Evolutionary conservation across 2,329 filamentous ascomycete species (phyloP).

Genomic region (Aspergillus pseudoglaucus): DNA sequence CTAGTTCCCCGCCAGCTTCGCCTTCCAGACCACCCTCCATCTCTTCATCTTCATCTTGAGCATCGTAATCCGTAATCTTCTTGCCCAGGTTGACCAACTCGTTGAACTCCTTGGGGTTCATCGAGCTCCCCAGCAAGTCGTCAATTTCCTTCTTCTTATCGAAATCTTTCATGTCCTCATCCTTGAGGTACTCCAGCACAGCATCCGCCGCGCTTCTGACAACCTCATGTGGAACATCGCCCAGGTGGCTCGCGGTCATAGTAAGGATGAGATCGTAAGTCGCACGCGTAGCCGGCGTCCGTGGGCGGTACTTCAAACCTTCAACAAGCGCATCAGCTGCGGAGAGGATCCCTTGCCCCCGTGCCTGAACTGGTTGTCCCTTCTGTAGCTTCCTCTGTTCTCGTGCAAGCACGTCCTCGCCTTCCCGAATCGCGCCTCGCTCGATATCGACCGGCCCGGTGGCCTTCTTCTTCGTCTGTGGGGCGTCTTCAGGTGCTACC

Average conservation of each 20-base stretch:
- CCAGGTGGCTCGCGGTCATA: constrained; percentile 78
- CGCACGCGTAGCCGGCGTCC: constrained; percentile 82
- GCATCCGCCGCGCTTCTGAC: constrained; percentile 92
- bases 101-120: constrained; percentile 89
- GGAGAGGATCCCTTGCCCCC: constrained; percentile 71
- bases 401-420: constrained; percentile 72
- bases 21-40: constrained; percentile 63
- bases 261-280: constrained; percentile 94
- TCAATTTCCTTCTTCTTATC: constrained; percentile 98
- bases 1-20: constrained; percentile 68
- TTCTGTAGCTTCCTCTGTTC: constrained; percentile 82
- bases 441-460: constrained; percentile 63
- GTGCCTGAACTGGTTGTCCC: constrained; percentile 62
- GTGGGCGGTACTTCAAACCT: constrained; percentile 83
- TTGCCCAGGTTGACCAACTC: constrained; percentile 93
- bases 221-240: constrained; percentile 86
- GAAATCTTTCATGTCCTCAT: constrained; percentile 91
- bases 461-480: constrained; percentile 69
- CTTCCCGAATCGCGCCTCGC: constrained; percentile 69
- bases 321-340: constrained; percentile 82
- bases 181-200: constrained; percentile 83
- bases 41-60: constrained; percentile 89
- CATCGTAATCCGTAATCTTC: constrained; percentile 98
- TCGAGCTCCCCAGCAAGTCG: constrained; percentile 75
- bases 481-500: constrained; percentile 70